Percentiles rank a stretch among this genome's conserved stretches.
These are phyloP conservation scores for Striga hermonthica DNA, from an alignment of 305 asterid genomes.

Conservation along the genomic window DNA sequence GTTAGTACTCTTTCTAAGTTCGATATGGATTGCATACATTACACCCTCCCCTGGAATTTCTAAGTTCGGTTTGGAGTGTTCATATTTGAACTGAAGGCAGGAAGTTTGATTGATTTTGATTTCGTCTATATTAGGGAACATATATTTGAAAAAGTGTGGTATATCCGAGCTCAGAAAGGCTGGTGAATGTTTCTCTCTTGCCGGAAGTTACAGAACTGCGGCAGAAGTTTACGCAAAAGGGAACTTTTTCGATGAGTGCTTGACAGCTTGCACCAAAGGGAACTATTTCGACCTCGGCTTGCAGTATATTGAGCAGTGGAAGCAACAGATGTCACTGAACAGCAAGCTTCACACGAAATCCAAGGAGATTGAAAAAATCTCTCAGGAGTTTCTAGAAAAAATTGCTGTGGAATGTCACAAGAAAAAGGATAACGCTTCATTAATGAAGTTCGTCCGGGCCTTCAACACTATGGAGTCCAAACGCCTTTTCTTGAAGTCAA, in stretches of 20 bases:
- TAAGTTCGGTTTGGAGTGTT: too few species aligned
- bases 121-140: conserved; percentile 38
- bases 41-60: too few species aligned
- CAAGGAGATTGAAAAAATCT: conserved; percentile 37
- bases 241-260: conserved; percentile 45
- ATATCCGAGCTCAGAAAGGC: conserved; percentile 45
- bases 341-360: not conserved
- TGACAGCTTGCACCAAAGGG: conserved; percentile 52
- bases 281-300: conserved; percentile 46
- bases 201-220: conserved; percentile 43
- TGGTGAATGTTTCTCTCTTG: conserved; percentile 64
- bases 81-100: too few species aligned
- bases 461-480: conserved; percentile 41
- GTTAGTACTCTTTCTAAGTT: too few species aligned
- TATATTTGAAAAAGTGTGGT: conserved; percentile 54
- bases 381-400: conserved; percentile 46
- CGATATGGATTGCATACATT: too few species aligned
- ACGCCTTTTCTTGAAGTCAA: conserved; percentile 46
- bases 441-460: conserved; percentile 53
- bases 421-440: conserved; percentile 37
- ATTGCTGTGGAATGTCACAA: conserved; percentile 41
- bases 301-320: conserved; percentile 56
- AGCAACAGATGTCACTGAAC: conserved; percentile 32
- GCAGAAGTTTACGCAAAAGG: conserved; percentile 53
- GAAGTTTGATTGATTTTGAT: not conserved